These are phyloP conservation scores for Schwanniomyces etchellsii DNA, from an alignment of 1,139 yeast species.

Conservation along the genomic window DNA sequence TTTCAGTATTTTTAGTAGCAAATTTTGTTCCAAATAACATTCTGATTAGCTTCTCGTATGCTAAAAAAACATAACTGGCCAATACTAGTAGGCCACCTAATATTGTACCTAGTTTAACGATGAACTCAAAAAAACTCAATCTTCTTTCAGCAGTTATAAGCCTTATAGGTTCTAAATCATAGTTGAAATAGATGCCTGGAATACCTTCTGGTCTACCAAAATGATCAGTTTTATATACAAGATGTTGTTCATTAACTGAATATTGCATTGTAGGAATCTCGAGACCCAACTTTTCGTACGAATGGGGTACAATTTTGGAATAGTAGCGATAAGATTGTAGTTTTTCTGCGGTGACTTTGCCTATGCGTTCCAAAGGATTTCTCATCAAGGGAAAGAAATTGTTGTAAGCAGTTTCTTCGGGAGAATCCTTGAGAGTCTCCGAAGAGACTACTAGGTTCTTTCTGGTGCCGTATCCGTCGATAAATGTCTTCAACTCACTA, in stretches of 20 bases:
- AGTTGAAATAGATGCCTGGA: slow-evolving; percentile 81
- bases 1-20: slow-evolving; percentile 54
- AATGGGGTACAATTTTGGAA: slow-evolving; percentile 80
- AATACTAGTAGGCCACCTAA: slow-evolving; percentile 65
- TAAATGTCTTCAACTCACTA: slow-evolving; percentile 71
- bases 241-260: slow-evolving; percentile 60
- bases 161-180: slow-evolving; percentile 84
- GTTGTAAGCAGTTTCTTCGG: not conserved
- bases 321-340: slow-evolving; percentile 55
- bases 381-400: slow-evolving; percentile 67
- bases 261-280: slow-evolving; percentile 80
- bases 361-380: slow-evolving; percentile 80
- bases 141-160: slow-evolving; percentile 66
- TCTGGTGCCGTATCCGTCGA: slow-evolving; percentile 1
- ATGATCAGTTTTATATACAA: slow-evolving; percentile 15
- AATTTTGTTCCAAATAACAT: slow-evolving; percentile 45
- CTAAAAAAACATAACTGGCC: slow-evolving; percentile 41
- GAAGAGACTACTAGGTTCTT: not conserved
- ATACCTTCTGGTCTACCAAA: slow-evolving; percentile 25
- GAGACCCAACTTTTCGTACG: slow-evolving; percentile 66
- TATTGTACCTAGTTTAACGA: slow-evolving; percentile 74
- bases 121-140: slow-evolving; percentile 70
- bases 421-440: not conserved
- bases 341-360: slow-evolving; percentile 43
- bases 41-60: slow-evolving; percentile 42